Evolutionary conservation across 768 basidiomycete species (phyloP), one percentile per base, ranked within the genome.

Genomic region (Hygrocybe punicea): DNA sequence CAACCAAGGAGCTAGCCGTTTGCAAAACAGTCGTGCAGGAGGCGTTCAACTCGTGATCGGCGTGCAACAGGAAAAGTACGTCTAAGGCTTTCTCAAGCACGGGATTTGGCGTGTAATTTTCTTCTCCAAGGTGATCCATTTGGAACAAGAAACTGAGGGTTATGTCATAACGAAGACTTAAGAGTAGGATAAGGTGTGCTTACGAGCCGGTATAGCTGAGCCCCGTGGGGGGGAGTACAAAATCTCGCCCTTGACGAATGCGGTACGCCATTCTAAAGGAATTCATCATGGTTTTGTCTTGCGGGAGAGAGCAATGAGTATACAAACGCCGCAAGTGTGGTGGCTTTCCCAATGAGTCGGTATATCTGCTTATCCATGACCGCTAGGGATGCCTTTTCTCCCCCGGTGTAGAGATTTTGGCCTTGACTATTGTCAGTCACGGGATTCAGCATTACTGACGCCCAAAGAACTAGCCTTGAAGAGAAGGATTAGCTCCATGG

Each of bases 321-420:
- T 25, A 75, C 85, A 48, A 60, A 90, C 82, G 93, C 91, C 59
- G 93, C 93, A 39, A 95, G 77, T 0, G 91, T 93, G 5, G 89
- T 92, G 8, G 89, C 86, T 67, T 94, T 95, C 42, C 93, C 93
- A 52, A 93, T 89, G 5, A 94, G 73, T 62, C 92, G 78, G 69
- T 86, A 93, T 42, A 95, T 93, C 70, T 95, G 93, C 76, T 91
- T 92, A 71, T 95, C 93, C 87, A 96, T 91, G 46, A 83, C 77
- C 24, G 79, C 85, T 6, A 95, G 79, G 3, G 90, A 91, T 0
- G 68, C 78, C 25, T 75, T 68, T 68, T 86, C 81, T 6, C 85
- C 86, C 56, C 80, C 81, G 3, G 88, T 92, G 69, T 76, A 93
- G 40, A 93, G 76, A n/a, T 67, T 84, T 69, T 93, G 91, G 21